Evolutionary conservation across 1,284 basidiomycete species (phyloP).

Genomic region (Papiliotrema terrestris): DNA sequence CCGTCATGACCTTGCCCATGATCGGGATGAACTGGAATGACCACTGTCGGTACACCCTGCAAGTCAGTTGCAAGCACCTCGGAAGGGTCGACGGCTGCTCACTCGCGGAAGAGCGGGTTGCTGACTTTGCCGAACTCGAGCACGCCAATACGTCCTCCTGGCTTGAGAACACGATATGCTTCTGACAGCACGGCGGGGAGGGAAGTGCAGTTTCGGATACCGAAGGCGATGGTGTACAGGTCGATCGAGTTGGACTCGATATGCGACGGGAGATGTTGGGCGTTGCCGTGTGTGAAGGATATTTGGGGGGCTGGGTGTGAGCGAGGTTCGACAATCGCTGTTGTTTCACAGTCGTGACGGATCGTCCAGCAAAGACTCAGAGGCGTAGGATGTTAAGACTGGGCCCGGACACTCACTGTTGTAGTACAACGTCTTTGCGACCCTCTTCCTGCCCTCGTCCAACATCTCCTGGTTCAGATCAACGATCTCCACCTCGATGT

Average conservation of each 20-base stretch:
- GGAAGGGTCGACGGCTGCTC: constrained; percentile 40
- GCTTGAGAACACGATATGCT: constrained; percentile 91
- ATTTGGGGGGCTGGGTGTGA: constrained; percentile 75
- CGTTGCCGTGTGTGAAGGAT: constrained; percentile 88
- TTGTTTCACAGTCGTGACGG: no score
- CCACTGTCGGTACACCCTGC: constrained; percentile 87
- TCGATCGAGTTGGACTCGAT: constrained; percentile 78
- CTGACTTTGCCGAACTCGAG: constrained; percentile 94
- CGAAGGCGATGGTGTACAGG: constrained; percentile 97
- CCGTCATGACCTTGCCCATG: constrained; percentile 90
- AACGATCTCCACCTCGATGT: constrained; percentile 83
- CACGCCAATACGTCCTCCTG: constrained; percentile 92
- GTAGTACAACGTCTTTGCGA: constrained; percentile 95
- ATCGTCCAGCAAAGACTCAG: no score
- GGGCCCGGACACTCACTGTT: constrained; percentile 62
- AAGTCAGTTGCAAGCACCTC: not conserved
- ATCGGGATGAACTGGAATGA: constrained; percentile 95
- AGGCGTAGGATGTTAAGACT: not conserved
- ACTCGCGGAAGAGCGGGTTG: constrained; percentile 84
- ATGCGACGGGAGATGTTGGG: constrained; percentile 68
- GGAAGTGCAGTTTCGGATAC: constrained; percentile 96
- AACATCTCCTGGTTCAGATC: constrained; percentile 98
- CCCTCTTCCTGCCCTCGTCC: constrained; percentile 82
- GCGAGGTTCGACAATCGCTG: no score
- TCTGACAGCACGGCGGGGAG: constrained; percentile 83